Evolutionary conservation across 768 basidiomycete genomes (phyloP), one percentile per base, ranked within the genome.

Genomic region (Pisolithus sp.): DNA sequence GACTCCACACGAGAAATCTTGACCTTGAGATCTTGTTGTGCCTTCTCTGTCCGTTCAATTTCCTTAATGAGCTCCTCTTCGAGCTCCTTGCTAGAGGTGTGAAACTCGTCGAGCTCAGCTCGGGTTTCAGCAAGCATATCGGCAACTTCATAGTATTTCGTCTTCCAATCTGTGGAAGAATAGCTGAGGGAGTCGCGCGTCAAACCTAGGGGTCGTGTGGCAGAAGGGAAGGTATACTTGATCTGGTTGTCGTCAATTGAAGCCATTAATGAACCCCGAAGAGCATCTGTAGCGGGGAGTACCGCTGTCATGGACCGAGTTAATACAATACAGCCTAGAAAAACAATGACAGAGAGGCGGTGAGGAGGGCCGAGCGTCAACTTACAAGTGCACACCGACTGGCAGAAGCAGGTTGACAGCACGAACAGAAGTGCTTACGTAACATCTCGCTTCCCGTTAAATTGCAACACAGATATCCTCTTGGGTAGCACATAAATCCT

Each of bases 1-100:
- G 68, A 68, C 62, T 90, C 87, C 45, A 86, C 78, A 59, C 76
- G 81, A 30, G 78, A 74, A 26, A 80, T 82, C 68, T 85, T 90
- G 59, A 81, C 75, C 71, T 77, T 83, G 31, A 90, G 78, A 21
- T 91, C 90, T 64, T 84, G 81, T 64, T 92, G 88, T 1, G 86
- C 77, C 68, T 83, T 87, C 72, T 94, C 90, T 38, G 91, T 89
- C 49, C 86, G 76, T 63, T 89, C 89, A 52, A 98, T 73, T 67
- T 98, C 95, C 56, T 79, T 79, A 76, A 94, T 93, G 58, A 97
- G 72, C 70, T 97, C 95, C 52, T 92, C 88, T 71, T 95, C 93
- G 34, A 95, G 80, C 58, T 94, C 92, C 70, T 88, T 91, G 73
- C 88, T 86, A 55, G 88, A 84, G 59, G 83, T 76, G 61, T 91